Evolutionary conservation across 1,139 yeast species (phyloP).

Genomic region (Magnusiomyces sp.): DNA sequence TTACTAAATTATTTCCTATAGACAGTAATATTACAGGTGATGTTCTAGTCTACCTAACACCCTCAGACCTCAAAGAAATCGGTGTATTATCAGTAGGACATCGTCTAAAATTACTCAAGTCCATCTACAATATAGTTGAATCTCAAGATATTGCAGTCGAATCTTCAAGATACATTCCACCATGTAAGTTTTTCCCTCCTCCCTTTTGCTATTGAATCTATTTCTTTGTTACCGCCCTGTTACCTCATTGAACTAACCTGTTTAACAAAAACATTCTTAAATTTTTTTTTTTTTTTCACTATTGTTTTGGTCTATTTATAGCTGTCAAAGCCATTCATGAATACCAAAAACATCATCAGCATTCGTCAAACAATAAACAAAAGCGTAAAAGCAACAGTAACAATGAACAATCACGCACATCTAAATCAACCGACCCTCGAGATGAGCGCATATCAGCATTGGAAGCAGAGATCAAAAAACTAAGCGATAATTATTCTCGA

Average conservation of each 20-base stretch:
- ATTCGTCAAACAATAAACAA: too few relatives aligned
- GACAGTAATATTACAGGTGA: constrained; percentile 36
- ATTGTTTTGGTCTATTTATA: too few relatives aligned
- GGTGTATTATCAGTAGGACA: constrained; percentile 37
- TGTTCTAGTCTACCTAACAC: constrained; percentile 33
- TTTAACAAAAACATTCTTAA: too few relatives aligned
- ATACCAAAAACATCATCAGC: too few relatives aligned
- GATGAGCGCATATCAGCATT: constrained; percentile 31
- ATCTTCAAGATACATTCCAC: constrained; percentile 28
- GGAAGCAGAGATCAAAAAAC: constrained; percentile 30
- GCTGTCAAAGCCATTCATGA: too few relatives aligned
- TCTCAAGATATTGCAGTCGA: constrained; percentile 27
- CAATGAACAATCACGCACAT: too few relatives aligned
- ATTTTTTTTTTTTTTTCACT: too few relatives aligned
- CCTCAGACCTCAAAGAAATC: constrained; percentile 33
- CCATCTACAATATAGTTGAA: constrained; percentile 29
- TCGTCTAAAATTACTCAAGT: constrained; percentile 32
- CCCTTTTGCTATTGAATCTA: too few relatives aligned
- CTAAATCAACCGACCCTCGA: too few relatives aligned
- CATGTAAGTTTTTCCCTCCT: constrained; percentile 12
- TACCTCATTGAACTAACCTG: too few relatives aligned
- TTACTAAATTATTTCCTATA: not conserved
- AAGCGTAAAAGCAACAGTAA: too few relatives aligned
- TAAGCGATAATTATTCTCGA: constrained; percentile 28
- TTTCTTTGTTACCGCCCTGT: too few relatives aligned